Evolutionary conservation across 345 rosid species (phyloP), one percentile per base, ranked within the genome.

Genomic region (Citrus sp.): DNA sequence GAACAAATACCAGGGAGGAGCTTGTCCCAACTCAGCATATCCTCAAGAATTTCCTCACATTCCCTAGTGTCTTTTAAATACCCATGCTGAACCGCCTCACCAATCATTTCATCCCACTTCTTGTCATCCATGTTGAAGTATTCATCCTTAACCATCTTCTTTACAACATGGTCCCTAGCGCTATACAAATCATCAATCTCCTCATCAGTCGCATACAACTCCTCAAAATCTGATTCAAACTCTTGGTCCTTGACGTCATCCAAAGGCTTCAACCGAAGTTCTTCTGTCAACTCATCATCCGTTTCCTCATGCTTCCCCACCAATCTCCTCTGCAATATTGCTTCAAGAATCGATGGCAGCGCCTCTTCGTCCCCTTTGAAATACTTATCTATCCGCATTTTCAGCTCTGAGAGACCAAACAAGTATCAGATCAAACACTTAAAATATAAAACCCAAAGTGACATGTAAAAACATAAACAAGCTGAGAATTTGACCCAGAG

Each of bases 21-120:
- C 72, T 90, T 91, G 77, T 91, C 95, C 99, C 98, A 94, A 70
- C 86, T 81, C 77, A 92, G 94, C 95, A 91, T 94, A 85, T 90
- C 98, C 85, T 96, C 97, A 27, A 94, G 86, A 86, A 91, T 86
- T 65, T 82, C 86, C 66, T 94, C 99, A 71, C 99, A 96, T 73
- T 92, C 93, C 82, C 82, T 87, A 7, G 99, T 92, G 84, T 94
- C 91, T 75, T 70, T 87, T 34, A 96, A 77, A 82, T 82, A 70
- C 21, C 97, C 97, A 25, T 89, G 88, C 55, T 85, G 81, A 61
- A 87, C 75, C 0, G 92, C 90, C 82, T 96, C 97, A 75, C 81
- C 83, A 78, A 96, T 67, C 90, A 96, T 90, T 30, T 73, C 85
- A 80, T 96, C 99, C 97, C 97, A 96, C 84, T 94, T 91, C 87